Base-by-base conservation (phyloP, 2,329 filamentous ascomycete genomes). In the Penicillium sclerotiorum region DNA sequence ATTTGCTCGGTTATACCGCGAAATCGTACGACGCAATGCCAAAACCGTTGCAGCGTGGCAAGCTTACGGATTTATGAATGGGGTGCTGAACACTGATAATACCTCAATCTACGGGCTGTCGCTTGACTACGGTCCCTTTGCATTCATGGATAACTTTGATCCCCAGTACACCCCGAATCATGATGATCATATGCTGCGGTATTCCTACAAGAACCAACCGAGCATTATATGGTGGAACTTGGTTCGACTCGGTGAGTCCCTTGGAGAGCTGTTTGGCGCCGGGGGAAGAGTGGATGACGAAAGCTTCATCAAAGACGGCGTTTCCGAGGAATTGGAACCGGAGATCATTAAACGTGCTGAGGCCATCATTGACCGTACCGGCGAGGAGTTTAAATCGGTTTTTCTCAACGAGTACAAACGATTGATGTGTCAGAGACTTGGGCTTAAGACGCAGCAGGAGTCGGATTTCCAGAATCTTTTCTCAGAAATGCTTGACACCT, bases 181-280 rank as follows among this genome's bases (percentile, higher is more conserved):
- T 68, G 94, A 99, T 70, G 94, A 99, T 65, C 81, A 88, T 65
- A 81, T 88, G 74, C 77, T 95, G 23, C 84, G 94, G 39, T 99
- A 99, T 69, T 86, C 85, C 58, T 99, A 97, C 77, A 86, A 87
- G 59, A 96, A 96, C 68, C 94, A 99, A 67, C 92, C 94, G 0
- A 92, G 87, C 36, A 89, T 99, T 49, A 94, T 99, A 65, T 99
- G 94, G 94, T 99, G 94, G 94, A 97, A 97, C 64, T 79, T 97
- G 0, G 90, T 96, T 1, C 85, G 94, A 1, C 81, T 99, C 0
- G 94, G 91, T 49, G 94, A 99, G 73, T 83, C 88, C 0, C 68
- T 99, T 0, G 94, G 90, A 17, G 94, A 97, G 71, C 78, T 96
- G 1, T 84, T 99, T 48, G 94, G 93, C 15, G 83, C 87, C 0